Evolutionary conservation across 495 filamentous ascomycete species (phyloP).

Genomic region (Achaetomiella virescens): DNA sequence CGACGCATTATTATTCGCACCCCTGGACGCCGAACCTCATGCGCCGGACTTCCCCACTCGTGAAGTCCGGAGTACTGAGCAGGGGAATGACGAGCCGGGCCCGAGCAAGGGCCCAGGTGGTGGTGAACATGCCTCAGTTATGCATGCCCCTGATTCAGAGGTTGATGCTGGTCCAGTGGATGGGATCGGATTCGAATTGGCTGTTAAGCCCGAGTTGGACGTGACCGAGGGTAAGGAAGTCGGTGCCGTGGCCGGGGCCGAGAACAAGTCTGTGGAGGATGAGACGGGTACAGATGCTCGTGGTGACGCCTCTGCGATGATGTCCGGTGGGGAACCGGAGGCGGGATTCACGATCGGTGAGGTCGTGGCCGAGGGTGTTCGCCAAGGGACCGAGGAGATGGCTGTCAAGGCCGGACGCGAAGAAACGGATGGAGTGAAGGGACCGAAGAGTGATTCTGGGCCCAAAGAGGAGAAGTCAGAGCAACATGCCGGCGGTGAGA

Average conservation of each 20-base stretch:
- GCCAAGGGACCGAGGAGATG: neutral
- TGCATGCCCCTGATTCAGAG: neutral
- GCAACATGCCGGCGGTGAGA: neutral
- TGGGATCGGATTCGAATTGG: neutral
- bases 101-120: neutral
- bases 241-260: conserved; percentile 17
- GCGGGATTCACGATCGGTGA: neutral
- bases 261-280: conserved; percentile 2
- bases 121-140: neutral
- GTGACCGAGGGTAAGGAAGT: conserved; percentile 8
- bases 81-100: too few relatives aligned
- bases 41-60: conserved; percentile 22
- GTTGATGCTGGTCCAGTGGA: neutral
- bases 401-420: neutral
- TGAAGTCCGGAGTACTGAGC: conserved; percentile 18
- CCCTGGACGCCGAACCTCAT: conserved; percentile 21
- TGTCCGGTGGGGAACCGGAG: neutral
- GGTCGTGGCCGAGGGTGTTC: neutral
- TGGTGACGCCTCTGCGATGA: neutral
- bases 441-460: neutral
- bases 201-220: neutral
- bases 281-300: neutral
- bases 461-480: neutral
- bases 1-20: neutral
- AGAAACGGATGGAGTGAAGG: neutral